Percentiles rank a stretch among this genome's conserved stretches.
Evolutionary conservation across 2,329 filamentous ascomycete genomes (phyloP).

Genomic region (Didymella arachidicola): DNA sequence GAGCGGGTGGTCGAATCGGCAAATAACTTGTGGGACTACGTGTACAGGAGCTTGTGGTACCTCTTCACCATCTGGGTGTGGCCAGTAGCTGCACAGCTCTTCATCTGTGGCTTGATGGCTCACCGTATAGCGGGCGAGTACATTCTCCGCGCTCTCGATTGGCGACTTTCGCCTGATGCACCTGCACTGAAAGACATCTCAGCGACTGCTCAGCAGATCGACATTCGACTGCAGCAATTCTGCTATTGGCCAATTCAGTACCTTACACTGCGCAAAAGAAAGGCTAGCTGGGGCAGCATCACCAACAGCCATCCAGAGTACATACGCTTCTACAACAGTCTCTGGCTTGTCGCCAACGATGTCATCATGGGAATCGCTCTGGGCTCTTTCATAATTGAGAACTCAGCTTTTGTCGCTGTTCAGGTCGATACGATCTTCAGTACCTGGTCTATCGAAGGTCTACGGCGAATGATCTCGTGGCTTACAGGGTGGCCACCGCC

Average conservation of each 20-base stretch:
- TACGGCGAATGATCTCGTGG: constrained; percentile 91
- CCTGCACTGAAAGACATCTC: constrained; percentile 94
- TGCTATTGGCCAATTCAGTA: constrained; percentile 99
- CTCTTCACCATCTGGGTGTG: constrained; percentile 77
- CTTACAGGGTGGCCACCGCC: constrained; percentile 83
- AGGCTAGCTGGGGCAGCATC: constrained; percentile 93
- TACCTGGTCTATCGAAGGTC: constrained; percentile 84
- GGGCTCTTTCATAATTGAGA: constrained; percentile 96
- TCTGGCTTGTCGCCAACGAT: constrained; percentile 98
- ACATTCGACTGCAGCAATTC: constrained; percentile 96
- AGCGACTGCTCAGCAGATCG: constrained; percentile 94
- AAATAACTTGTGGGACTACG: constrained; percentile 80
- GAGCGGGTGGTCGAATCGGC: constrained; percentile 95
- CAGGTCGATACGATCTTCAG: constrained; percentile 79
- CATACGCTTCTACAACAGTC: constrained; percentile 97
- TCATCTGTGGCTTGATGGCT: constrained; percentile 79
- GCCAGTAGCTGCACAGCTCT: constrained; percentile 73
- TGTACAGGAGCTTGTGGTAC: constrained; percentile 73
- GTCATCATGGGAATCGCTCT: constrained; percentile 97
- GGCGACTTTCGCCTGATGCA: constrained; percentile 75
- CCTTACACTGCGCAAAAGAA: constrained; percentile 84
- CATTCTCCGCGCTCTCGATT: constrained; percentile 81
- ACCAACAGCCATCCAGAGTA: constrained; percentile 96
- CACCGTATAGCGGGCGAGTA: constrained; percentile 84
- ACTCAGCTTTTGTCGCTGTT: constrained; percentile 81